These are phyloP conservation scores for Diaporthe citriasiana DNA, from an alignment of 2,329 filamentous ascomycete genomes.

Conservation along the genomic window DNA sequence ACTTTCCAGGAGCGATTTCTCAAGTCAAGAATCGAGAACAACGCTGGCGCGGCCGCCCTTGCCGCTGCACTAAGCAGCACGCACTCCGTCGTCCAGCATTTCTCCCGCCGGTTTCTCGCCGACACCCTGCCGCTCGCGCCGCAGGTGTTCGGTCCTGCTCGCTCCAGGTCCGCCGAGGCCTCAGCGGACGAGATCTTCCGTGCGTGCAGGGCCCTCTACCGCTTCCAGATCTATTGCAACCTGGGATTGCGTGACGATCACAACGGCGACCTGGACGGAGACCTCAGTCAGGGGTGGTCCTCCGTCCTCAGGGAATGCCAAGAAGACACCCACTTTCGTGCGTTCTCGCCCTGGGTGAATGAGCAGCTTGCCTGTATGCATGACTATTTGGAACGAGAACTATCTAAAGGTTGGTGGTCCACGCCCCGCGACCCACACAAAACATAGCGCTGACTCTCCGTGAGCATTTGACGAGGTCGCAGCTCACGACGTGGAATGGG, in stretches of 20 bases:
- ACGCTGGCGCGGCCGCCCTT: background rate
- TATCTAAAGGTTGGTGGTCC: background rate
- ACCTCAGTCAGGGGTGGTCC: background rate
- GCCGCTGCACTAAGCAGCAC: background rate
- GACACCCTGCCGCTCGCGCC: background rate
- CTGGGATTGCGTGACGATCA: background rate
- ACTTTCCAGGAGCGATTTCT: background rate
- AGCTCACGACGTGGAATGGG: background rate
- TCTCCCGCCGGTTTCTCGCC: background rate
- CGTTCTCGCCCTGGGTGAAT: conserved; percentile 1
- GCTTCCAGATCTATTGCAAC: background rate
- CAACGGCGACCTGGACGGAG: background rate
- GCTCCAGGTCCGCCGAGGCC: background rate
- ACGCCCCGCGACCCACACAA: background rate
- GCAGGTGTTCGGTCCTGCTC: background rate
- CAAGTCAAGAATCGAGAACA: background rate
- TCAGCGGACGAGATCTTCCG: background rate
- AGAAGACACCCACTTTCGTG: background rate
- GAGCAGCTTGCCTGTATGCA: background rate
- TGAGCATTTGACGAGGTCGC: background rate
- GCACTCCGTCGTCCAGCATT: background rate
- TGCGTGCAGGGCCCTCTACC: background rate
- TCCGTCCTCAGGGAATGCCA: background rate
- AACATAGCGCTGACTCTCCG: background rate
- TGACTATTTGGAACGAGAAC: background rate